Evolutionary conservation across 2,329 filamentous ascomycete genomes (phyloP).

Genomic region (Colletotrichum graminicola): DNA sequence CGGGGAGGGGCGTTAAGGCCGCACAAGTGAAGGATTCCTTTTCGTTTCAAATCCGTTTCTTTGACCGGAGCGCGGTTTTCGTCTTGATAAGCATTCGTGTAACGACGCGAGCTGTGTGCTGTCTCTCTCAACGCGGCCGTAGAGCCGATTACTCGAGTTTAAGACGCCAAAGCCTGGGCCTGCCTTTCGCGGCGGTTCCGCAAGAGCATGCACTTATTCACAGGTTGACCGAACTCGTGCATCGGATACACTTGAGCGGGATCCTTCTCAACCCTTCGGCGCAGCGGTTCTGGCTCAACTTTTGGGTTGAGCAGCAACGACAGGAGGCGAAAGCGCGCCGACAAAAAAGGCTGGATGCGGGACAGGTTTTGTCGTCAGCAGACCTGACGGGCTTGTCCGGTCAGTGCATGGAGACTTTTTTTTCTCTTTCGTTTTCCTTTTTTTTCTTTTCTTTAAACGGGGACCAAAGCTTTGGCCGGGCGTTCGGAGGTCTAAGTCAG

Average conservation of each 20-base stretch:
- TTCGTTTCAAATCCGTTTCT: constrained; percentile 34
- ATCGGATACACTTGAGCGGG: constrained; percentile 6
- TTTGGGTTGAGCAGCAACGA: background rate
- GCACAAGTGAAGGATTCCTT: constrained; percentile 22
- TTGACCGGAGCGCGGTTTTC: constrained; percentile 8
- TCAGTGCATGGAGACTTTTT: background rate
- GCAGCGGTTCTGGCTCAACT: background rate
- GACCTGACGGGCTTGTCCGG: constrained; percentile 9
- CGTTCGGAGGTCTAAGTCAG: constrained; percentile 22
- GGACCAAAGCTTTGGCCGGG: constrained; percentile 35
- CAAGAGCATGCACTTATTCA: background rate
- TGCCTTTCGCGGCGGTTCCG: background rate
- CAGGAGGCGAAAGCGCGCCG: constrained; percentile 1
- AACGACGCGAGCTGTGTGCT: background rate
- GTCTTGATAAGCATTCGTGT: background rate
- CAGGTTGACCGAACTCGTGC: constrained; percentile 5
- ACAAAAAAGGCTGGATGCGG: background rate
- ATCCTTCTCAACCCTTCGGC: background rate
- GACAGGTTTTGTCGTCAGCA: constrained; percentile 1
- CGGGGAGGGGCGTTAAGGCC: background rate
- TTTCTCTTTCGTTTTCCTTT: too few species aligned
- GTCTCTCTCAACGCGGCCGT: background rate
- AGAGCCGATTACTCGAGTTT: too few species aligned
- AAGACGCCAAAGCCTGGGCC: background rate
- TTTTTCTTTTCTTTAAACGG: background rate